These are phyloP conservation scores for Dianthus caryophyllus DNA, from an alignment of 148 eudicot genomes.

Conservation along the genomic window DNA sequence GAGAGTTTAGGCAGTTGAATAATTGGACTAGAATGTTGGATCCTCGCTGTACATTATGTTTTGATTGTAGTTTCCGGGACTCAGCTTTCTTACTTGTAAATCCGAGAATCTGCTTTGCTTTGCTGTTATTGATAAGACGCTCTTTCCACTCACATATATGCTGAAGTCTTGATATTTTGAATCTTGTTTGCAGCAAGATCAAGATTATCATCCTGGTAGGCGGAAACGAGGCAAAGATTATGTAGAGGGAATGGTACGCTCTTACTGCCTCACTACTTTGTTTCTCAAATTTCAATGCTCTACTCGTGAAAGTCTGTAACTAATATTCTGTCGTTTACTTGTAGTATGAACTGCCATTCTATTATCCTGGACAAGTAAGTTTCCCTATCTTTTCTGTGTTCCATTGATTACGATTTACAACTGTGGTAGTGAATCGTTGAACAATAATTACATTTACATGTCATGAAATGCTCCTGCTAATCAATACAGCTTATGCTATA, in stretches of 20 bases:
- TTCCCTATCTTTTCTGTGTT: background rate
- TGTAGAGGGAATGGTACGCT: slow-evolving; percentile 82
- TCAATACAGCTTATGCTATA: background rate
- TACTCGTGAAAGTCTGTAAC: slow-evolving; percentile 13
- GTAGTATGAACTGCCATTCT: slow-evolving; percentile 99
- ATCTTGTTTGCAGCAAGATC: slow-evolving; percentile 68
- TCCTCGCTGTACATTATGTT: background rate
- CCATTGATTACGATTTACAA: too few relatives aligned
- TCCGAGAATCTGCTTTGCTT: background rate
- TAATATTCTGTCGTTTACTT: slow-evolving; percentile 25
- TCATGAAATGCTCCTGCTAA: background rate
- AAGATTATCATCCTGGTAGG: slow-evolving; percentile 95
- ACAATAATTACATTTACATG: background rate
- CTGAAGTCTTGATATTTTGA: slow-evolving; percentile 8
- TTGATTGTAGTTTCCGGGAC: background rate
- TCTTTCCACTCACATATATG: slow-evolving; percentile 8
- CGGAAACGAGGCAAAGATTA: slow-evolving; percentile 98
- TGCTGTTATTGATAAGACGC: slow-evolving; percentile 12
- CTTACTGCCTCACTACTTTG: background rate
- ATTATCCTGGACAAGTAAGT: slow-evolving; percentile 98
- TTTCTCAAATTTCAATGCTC: slow-evolving; percentile 8
- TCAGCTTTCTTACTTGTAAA: background rate
- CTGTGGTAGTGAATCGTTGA: background rate
- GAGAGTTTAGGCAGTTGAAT: background rate
- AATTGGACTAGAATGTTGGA: background rate